Percentiles rank a stretch among this genome's conserved stretches.
Evolutionary conservation across 2,329 filamentous ascomycete species (phyloP).

Genomic region (Berkeleyomyces rouxiae): DNA sequence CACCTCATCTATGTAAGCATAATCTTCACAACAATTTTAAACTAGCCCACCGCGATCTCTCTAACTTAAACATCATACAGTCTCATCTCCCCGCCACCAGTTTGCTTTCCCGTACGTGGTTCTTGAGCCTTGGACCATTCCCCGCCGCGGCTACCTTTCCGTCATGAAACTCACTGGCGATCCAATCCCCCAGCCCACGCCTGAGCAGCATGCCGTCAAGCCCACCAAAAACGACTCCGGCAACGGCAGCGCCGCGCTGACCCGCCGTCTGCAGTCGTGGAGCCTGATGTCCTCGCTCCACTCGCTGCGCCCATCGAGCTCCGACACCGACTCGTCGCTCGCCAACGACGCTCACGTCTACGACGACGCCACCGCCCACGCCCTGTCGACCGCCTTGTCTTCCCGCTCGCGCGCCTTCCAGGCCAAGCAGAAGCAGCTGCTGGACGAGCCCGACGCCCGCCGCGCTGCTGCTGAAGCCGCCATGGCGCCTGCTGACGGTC

Average conservation of each 20-base stretch:
- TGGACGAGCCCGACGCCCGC: too few relatives aligned
- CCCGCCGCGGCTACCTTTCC: background rate
- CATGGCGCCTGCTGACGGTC: background rate
- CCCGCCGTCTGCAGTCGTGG: background rate
- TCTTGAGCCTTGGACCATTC: background rate
- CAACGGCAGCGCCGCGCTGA: background rate
- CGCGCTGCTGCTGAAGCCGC: too few relatives aligned
- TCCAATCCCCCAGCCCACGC: background rate
- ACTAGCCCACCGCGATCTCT: background rate
- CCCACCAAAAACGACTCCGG: background rate
- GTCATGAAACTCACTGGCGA: background rate
- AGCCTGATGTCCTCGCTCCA: background rate
- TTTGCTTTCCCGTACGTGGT: background rate
- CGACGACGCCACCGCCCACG: too few relatives aligned
- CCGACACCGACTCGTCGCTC: too few relatives aligned
- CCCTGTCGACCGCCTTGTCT: too few relatives aligned
- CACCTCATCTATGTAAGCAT: background rate
- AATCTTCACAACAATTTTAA: background rate
- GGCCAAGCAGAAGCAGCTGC: too few relatives aligned
- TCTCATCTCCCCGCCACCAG: background rate
- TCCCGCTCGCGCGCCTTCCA: too few relatives aligned
- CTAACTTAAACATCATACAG: background rate
- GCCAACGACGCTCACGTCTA: too few relatives aligned
- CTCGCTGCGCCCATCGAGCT: background rate
- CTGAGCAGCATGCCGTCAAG: background rate